Evolutionary conservation across 1,139 yeast genomes (phyloP), one percentile per base, ranked within the genome.

Genomic region (Yamadazyma dendronema): DNA sequence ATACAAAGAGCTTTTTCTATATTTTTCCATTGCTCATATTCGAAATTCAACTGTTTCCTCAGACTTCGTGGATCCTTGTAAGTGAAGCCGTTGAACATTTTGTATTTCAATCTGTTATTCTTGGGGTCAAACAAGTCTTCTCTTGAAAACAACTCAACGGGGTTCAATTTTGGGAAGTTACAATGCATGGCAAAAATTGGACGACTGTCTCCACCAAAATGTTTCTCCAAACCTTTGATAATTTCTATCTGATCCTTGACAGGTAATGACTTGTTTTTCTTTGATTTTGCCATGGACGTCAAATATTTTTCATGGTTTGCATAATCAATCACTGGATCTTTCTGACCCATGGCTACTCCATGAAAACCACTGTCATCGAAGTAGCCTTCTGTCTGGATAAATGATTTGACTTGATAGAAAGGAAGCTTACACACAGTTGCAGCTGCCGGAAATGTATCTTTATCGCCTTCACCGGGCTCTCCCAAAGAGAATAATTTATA

Each of bases 361-460:
- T 62, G 58, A 37, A 60, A 66, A 4, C 46, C 48, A 15, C 49
- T 41, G 5, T 50, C 44, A 33, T 60, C 62, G 14, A 46, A 27
- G 38, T 64, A 64, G 1, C 74, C 73, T 32, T 54, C 41, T 1
- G 73, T 61, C 31, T 46, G 44, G 16, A 67, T 61, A 37, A 47
- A 57, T 2, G 69, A 59, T 37, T 51, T 72, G 7, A 79, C 74
- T 51, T 78, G 84, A 50, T 79, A 79, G 36, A 64, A 77, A 2
- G 62, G 59, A 41, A 74, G 67, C 2, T 62, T 57, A 8, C 70
- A 63, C n/a, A 65, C 73, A 34, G 59, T 56, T 1, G 84, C 81
- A 28, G 82, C 85, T 0, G 84, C 76, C 15, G 72, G 62, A 50
- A 79, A 80, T 0, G 86, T 80, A 43, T 80, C 86, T 50, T 80